Evolutionary conservation across 768 basidiomycete genomes (phyloP).

Genomic region (Russula virescens): DNA sequence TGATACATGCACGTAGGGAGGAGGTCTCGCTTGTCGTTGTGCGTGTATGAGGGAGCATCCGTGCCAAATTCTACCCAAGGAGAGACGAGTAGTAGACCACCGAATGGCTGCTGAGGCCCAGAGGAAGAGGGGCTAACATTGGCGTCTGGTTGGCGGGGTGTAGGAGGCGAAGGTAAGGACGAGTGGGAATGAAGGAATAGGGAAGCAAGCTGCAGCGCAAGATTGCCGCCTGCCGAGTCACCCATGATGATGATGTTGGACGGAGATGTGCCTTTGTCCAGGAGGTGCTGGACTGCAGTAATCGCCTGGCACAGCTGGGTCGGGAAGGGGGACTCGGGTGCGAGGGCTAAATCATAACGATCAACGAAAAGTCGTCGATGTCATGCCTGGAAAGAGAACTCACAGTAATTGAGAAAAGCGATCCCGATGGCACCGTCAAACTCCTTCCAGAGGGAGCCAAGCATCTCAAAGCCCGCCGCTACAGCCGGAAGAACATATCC

Average conservation of each 20-base stretch:
- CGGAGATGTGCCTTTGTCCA: slow-evolving; percentile 16
- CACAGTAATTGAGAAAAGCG: slow-evolving; percentile 9
- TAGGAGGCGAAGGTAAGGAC: slow-evolving; percentile 15
- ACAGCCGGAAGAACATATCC: not conserved
- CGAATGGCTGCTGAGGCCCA: not conserved
- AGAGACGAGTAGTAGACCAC: not conserved
- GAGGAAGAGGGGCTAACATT: too few relatives aligned
- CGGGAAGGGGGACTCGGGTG: not conserved
- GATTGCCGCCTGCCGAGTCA: slow-evolving; percentile 14
- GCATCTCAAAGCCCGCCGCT: not conserved
- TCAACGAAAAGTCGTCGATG: not conserved
- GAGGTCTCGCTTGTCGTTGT: not conserved
- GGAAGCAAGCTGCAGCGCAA: slow-evolving; percentile 22
- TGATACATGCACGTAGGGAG: not conserved
- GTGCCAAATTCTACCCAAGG: not conserved
- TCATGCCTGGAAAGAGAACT: not conserved
- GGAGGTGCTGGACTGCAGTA: slow-evolving; percentile 17
- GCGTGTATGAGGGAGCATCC: not conserved
- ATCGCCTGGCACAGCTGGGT: slow-evolving; percentile 11
- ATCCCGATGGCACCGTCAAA: slow-evolving; percentile 4
- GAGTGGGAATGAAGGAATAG: slow-evolving; percentile 23
- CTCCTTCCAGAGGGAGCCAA: slow-evolving; percentile 3
- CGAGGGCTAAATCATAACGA: not conserved
- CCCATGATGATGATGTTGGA: slow-evolving; percentile 26
- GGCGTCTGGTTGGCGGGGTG: not conserved